These are phyloP conservation scores for Metroxylon sagu DNA, from an alignment of 176 grass and related monocot genomes.

Conservation along the genomic window DNA sequence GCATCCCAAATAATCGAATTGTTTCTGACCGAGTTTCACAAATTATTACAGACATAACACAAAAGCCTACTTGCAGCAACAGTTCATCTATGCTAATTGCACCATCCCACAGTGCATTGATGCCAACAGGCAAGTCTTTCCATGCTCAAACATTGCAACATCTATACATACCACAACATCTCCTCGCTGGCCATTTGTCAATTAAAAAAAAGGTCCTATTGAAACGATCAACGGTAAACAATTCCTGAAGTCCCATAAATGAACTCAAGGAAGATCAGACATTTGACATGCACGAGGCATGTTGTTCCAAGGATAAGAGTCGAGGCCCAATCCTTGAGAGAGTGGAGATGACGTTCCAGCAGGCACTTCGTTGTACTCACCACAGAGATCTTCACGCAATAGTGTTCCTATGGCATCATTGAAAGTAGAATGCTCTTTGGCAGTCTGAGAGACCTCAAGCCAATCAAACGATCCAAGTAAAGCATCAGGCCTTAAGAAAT, in stretches of 20 bases:
- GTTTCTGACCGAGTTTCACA: too few relatives aligned
- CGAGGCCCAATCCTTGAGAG: constrained; percentile 14
- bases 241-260: neutral
- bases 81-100: too few relatives aligned
- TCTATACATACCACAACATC: too few relatives aligned
- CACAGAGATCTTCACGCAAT: constrained; percentile 35
- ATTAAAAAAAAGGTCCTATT: too few relatives aligned
- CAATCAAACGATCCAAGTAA: constrained; percentile 35
- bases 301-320: constrained; percentile 46
- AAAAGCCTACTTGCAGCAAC: too few relatives aligned
- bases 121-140: too few relatives aligned
- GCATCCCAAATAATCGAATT: too few relatives aligned
- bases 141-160: too few relatives aligned
- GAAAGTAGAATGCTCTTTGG: constrained; percentile 37
- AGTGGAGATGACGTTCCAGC: constrained; percentile 10
- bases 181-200: neutral
- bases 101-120: too few relatives aligned
- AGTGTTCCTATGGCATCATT: constrained; percentile 55
- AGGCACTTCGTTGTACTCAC: constrained; percentile 30
- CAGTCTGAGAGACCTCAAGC: constrained; percentile 36
- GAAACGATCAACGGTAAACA: neutral
- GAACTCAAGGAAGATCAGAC: constrained; percentile 45
- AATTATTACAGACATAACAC: too few relatives aligned
- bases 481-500: constrained; percentile 49
- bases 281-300: constrained; percentile 55